These are phyloP conservation scores for Lactifluus piperatus DNA, from an alignment of 768 basidiomycete species.

Conservation along the genomic window DNA sequence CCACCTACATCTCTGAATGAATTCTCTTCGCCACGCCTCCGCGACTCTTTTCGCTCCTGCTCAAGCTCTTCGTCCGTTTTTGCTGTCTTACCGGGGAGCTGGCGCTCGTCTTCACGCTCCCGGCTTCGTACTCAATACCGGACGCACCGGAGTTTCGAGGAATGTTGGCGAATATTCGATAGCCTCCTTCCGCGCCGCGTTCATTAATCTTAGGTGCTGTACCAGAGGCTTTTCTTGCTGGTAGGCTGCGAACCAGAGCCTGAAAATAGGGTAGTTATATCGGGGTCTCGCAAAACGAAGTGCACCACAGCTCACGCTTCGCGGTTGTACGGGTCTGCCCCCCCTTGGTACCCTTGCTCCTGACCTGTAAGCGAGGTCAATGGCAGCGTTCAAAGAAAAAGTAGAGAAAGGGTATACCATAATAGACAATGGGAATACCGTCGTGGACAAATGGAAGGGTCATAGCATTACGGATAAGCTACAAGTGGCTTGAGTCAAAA, in stretches of 20 bases:
- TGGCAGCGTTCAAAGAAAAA: neutral
- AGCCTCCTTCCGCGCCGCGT: constrained; percentile 44
- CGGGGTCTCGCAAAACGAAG: neutral
- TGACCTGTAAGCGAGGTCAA: constrained; percentile 29
- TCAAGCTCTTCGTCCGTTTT: too few species aligned
- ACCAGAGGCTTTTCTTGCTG: constrained; percentile 41
- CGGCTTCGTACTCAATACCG: too few species aligned
- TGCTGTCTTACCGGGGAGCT: too few species aligned
- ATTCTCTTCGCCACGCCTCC: too few species aligned
- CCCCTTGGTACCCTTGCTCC: constrained; percentile 42
- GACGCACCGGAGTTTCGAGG: constrained; percentile 38
- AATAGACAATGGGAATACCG: constrained; percentile 44
- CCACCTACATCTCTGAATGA: too few species aligned
- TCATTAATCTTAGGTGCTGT: constrained; percentile 39
- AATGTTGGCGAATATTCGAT: constrained; percentile 36
- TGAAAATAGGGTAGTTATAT: constrained; percentile 20
- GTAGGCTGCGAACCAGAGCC: constrained; percentile 55
- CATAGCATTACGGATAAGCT: constrained; percentile 41
- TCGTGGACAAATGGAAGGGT: constrained; percentile 43
- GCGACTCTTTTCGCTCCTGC: too few species aligned
- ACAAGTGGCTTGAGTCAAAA: neutral
- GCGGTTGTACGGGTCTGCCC: constrained; percentile 38
- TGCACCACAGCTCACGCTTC: constrained; percentile 33
- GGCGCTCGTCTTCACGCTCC: too few species aligned
- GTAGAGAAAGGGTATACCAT: constrained; percentile 28